Evolutionary conservation across 768 basidiomycete species (phyloP).

Genomic region (Daedaleopsis sinensis): DNA sequence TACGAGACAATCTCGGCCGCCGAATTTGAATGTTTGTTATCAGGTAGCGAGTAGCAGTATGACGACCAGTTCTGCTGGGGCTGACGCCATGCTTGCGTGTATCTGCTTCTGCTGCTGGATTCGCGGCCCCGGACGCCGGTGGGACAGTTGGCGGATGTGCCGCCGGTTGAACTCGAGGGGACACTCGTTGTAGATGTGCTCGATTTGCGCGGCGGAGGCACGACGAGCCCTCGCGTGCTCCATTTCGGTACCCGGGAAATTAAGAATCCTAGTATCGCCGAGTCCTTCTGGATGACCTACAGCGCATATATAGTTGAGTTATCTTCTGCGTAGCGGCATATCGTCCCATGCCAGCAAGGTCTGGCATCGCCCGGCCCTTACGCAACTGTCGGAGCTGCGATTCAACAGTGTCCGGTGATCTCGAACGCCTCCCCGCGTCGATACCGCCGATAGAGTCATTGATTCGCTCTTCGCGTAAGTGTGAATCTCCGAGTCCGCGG

Average conservation of each 20-base stretch:
- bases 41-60: neutral
- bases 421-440: too few species aligned
- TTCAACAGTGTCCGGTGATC: too few species aligned
- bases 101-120: constrained; percentile 1
- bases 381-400: too few species aligned
- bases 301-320: too few species aligned
- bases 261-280: constrained; percentile 65
- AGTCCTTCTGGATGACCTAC: constrained; percentile 38
- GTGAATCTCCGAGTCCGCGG: too few species aligned
- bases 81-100: neutral
- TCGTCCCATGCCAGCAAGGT: too few species aligned
- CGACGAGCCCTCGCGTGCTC: constrained; percentile 69
- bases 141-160: constrained; percentile 13
- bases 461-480: too few species aligned
- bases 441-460: too few species aligned
- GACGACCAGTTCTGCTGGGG: neutral
- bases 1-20: constrained; percentile 50
- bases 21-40: constrained; percentile 34
- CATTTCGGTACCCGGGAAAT: constrained; percentile 61
- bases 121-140: neutral
- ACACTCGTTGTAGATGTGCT: constrained; percentile 61
- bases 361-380: too few species aligned
- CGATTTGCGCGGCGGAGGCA: constrained; percentile 59
- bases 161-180: constrained; percentile 58
- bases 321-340: too few species aligned